These are phyloP conservation scores for Handroanthus guayacan DNA, from an alignment of 257 asterid species.

Conservation along the genomic window DNA sequence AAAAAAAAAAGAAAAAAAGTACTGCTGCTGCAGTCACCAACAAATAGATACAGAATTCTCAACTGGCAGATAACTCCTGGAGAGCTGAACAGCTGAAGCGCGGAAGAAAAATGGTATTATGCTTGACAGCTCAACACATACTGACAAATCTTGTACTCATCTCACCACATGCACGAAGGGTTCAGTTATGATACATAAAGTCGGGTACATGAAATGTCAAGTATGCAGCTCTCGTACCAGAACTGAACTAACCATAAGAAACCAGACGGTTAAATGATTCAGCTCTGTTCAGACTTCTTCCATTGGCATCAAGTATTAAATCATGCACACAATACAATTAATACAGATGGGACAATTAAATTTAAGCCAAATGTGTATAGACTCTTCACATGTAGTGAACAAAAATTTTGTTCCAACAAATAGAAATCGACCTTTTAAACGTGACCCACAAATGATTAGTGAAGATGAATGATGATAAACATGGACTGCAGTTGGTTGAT, in stretches of 20 bases:
- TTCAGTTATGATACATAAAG: neutral
- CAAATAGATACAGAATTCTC: slow-evolving; percentile 8
- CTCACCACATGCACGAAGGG: neutral
- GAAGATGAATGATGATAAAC: slow-evolving; percentile 20
- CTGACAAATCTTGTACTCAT: neutral
- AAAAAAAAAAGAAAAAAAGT: neutral
- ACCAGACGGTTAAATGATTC: slow-evolving; percentile 5
- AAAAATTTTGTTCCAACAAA: slow-evolving; percentile 1
- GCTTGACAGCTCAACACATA: neutral
- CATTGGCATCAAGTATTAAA: neutral
- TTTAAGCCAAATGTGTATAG: neutral
- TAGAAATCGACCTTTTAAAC: neutral
- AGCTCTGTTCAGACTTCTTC: neutral
- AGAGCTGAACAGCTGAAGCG: slow-evolving; percentile 2
- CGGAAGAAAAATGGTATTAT: neutral
- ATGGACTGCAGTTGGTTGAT: neutral
- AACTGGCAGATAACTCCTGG: neutral
- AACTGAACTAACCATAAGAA: neutral
- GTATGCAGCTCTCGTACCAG: slow-evolving; percentile 20
- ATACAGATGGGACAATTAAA: neutral
- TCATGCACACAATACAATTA: neutral
- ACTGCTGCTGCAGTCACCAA: slow-evolving; percentile 18
- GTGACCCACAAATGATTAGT: neutral
- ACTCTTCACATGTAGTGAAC: neutral
- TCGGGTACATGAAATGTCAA: neutral